Base-by-base conservation (phyloP, 1,284 basidiomycete species). In the Somion occarium region DNA sequence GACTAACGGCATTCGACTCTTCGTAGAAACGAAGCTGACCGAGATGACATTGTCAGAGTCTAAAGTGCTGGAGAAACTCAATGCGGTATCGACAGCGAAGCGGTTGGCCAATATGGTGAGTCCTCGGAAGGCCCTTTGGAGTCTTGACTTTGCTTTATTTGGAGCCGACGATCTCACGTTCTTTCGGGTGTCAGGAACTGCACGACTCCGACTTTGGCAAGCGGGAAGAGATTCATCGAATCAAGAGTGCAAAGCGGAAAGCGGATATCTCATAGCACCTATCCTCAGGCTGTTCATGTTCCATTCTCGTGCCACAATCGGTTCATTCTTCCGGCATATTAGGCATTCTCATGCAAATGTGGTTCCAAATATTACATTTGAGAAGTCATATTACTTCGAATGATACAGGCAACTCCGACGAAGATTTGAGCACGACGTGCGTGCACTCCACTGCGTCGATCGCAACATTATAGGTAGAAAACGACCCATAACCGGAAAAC, bases 121-220 rank as follows among this genome's bases (percentile, higher is more conserved):
- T 52, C 19, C 22, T 27, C 18, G 19, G n/a, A n/a, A n/a, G n/a
- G n/a, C n/a, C n/a, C n/a, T n/a, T 11, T 22, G 61, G 34, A 48
- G 11, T 44, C 23, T n/a, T n/a, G n/a, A n/a, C n/a, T n/a, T 43
- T 43, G 3, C 23, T 43, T 13, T 43, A 5, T 43, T 43, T 22
- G 9, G 15, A 19, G 9, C 39, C 13, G 15, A 15, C 7, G 13
- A 18, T 7, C 39, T 22, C 7, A 41, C 39, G 7, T 18, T 41
- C 39, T 5, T 7, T 41, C n/a, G n/a, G n/a, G n/a, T 23, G 19
- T 7, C 67, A 94, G 93, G 89, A 93, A 69, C 75, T 99, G 59
- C 90, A 96, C 62, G 92, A 95, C 61, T 89, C 90, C 15, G 81
- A 88, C 53, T 98, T 98, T 69, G 96, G 95, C 22, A 83, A 89